Conservation (phyloP, 2,329 filamentous ascomycete genomes). For the Uncinocarpus reesii region DNA sequence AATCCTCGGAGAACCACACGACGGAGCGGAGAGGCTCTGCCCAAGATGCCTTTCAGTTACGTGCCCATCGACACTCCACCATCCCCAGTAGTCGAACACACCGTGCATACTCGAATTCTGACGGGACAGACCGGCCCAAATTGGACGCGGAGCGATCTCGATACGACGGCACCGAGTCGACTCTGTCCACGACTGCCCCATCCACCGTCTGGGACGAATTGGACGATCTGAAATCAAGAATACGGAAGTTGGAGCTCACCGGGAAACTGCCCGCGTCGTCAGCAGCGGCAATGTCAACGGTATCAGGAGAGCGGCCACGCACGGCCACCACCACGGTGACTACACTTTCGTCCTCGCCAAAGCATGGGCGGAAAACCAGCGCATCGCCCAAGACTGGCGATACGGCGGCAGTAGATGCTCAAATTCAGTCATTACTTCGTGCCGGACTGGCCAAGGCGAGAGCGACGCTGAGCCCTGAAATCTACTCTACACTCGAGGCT, state of each 20-base stretch:
- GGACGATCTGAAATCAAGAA: slow-evolving; percentile 87
- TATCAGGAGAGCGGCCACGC: slow-evolving; percentile 68
- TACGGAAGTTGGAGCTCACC: slow-evolving; percentile 78
- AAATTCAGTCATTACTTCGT: slow-evolving; percentile 66
- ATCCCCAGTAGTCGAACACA: slow-evolving; percentile 28
- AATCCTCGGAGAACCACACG: slow-evolving; percentile 22
- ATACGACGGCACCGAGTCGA: slow-evolving; percentile 69
- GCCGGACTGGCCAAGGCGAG: slow-evolving; percentile 73
- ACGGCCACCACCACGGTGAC: slow-evolving; percentile 88
- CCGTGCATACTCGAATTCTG: slow-evolving; percentile 29
- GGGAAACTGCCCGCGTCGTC: slow-evolving; percentile 78
- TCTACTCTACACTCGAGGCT: slow-evolving; percentile 70
- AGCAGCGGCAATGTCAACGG: slow-evolving; percentile 63
- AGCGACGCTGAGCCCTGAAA: slow-evolving; percentile 54
- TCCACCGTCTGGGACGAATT: slow-evolving; percentile 97
- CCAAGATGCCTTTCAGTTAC: slow-evolving; percentile 17
- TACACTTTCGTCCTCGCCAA: slow-evolving; percentile 81
- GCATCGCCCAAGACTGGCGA: slow-evolving; percentile 25
- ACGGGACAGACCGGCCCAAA: slow-evolving; percentile 27
- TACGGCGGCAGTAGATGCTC: slow-evolving; percentile 39
- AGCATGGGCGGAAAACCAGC: slow-evolving; percentile 51
- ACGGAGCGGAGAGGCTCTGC: slow-evolving; percentile 15
- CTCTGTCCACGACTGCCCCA: slow-evolving; percentile 73
- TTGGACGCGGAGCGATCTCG: slow-evolving; percentile 27
- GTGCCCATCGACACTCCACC: slow-evolving; percentile 28